These are phyloP conservation scores for Ilyonectria destructans DNA, from an alignment of 2,329 filamentous ascomycete genomes.

Conservation along the genomic window DNA sequence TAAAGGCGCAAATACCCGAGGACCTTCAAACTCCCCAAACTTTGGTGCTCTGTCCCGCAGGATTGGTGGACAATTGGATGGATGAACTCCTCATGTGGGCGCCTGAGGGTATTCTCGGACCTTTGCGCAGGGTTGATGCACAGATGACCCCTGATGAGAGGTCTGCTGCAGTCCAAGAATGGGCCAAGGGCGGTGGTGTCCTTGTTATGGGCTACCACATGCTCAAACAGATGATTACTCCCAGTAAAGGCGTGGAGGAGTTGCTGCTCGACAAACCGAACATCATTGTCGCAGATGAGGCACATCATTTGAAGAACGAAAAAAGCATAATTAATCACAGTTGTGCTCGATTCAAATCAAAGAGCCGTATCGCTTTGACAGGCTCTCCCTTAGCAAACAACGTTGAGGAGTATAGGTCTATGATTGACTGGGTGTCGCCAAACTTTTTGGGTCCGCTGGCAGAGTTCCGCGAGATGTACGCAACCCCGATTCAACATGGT, in stretches of 20 bases:
- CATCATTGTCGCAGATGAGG: slow-evolving; percentile 89
- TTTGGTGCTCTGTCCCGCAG: slow-evolving; percentile 83
- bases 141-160: slow-evolving; percentile 57
- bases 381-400: slow-evolving; percentile 91
- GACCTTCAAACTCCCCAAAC: slow-evolving; percentile 75
- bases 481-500: slow-evolving; percentile 81
- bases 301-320: slow-evolving; percentile 83
- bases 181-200: slow-evolving; percentile 79
- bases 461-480: slow-evolving; percentile 82
- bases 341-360: slow-evolving; percentile 75
- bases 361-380: slow-evolving; percentile 85
- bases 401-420: slow-evolving; percentile 86
- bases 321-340: slow-evolving; percentile 67
- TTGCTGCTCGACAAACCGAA: slow-evolving; percentile 75
- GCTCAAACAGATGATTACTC: slow-evolving; percentile 64
- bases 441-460: slow-evolving; percentile 79
- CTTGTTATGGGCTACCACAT: slow-evolving; percentile 84
- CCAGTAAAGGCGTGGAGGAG: slow-evolving; percentile 54
- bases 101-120: slow-evolving; percentile 69
- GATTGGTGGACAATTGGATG: slow-evolving; percentile 85
- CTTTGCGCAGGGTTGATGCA: slow-evolving; percentile 70
- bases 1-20: slow-evolving; percentile 78
- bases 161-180: slow-evolving; percentile 65
- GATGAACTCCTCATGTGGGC: slow-evolving; percentile 84
- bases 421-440: slow-evolving; percentile 90